Evolutionary conservation across 1,139 yeast species (phyloP), one percentile per base, ranked within the genome.

Genomic region (Debaryomyces nepalensis): DNA sequence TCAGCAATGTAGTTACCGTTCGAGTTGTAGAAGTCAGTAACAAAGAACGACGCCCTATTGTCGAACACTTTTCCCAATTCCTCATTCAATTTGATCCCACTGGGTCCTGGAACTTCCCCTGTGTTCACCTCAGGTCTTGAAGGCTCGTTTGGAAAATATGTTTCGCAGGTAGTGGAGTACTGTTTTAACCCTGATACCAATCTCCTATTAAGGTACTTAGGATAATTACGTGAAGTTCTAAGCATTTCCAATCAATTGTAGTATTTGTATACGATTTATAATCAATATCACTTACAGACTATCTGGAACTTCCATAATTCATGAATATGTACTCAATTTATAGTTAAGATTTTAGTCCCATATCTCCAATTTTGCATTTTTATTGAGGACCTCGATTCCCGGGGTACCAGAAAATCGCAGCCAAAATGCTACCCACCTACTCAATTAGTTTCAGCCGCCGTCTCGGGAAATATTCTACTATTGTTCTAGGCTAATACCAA

Each of bases 1-100:
- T 84, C 90, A 42, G 78, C 75, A 42, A 84, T 78, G 60, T 82
- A 84, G 64, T 84, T 84, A 50, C 90, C 91, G n/a, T 64, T 47
- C 2, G 87, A 82, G 41, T 82, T 77, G 49, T 71, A 70, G 60
- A 82, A 84, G 61, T 84, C 89, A 26, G 82, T 77, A 38, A 83
- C 75, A 55, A 84, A 83, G 57, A 82, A 82, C n/a, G 84, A 78
- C 20, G 87, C 82, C 58, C 87, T 73, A 48, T 82, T 74, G 55
- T 84, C 90, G 50, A 80, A 84, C 18, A 81, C 82, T 31, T 67
- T 53, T 12, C 81, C 79, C 35, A 84, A 64, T 27, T 77, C 71
- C 20, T 68, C 66, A 49, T 81, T 71, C 43, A 75, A 65, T 41
- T 67, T 64, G 40, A 55, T 55, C 19, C 85, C 73, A 42, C 63